phyloP scores from a whole-genome alignment of 2,329 filamentous ascomycete genomes.

The Biscogniauxia mediterranea region DNA sequence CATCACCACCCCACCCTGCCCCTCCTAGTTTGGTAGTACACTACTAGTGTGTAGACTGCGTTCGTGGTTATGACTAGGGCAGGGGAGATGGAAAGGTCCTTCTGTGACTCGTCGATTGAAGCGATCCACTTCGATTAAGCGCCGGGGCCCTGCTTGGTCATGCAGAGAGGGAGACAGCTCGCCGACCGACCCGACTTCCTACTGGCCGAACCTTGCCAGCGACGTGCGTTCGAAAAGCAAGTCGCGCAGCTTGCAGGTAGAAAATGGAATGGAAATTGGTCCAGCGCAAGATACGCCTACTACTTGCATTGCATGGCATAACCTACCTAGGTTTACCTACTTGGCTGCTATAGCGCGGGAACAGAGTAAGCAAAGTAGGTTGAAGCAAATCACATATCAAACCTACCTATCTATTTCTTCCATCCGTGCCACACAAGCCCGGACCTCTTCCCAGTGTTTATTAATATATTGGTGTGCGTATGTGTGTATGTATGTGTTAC shows the following conservation, averaged over 20 bases:
- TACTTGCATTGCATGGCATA: slow-evolving; percentile 14
- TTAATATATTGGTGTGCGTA: no score
- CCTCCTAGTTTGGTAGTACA: background rate
- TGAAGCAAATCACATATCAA: no score
- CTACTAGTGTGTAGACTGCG: no score
- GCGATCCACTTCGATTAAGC: slow-evolving; percentile 51
- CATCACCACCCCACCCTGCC: slow-evolving; percentile 7
- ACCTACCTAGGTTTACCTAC: no score
- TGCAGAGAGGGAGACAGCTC: slow-evolving; percentile 32
- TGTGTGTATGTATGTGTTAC: slow-evolving; percentile 1
- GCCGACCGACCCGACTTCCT: slow-evolving; percentile 17
- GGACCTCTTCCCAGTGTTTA: slow-evolving; percentile 6
- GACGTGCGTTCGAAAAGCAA: slow-evolving; percentile 27
- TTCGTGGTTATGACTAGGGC: slow-evolving; percentile 6
- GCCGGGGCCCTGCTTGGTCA: slow-evolving; percentile 50
- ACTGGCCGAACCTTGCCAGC: slow-evolving; percentile 28
- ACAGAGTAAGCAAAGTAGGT: slow-evolving; percentile 8
- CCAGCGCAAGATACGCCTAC: slow-evolving; percentile 14
- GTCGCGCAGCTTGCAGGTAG: slow-evolving; percentile 38
- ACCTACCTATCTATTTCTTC: background rate
- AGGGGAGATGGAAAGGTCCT: slow-evolving; percentile 18
- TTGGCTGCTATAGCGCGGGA: slow-evolving; percentile 7
- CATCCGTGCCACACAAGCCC: slow-evolving; percentile 12
- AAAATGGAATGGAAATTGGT: slow-evolving; percentile 18
- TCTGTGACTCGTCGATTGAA: slow-evolving; percentile 41